A percentile compares a stretch with the other conserved stretches of the same genome.
Evolutionary conservation across 2,329 filamentous ascomycete genomes (phyloP).

Genomic region (Trichoderma semiorbis): DNA sequence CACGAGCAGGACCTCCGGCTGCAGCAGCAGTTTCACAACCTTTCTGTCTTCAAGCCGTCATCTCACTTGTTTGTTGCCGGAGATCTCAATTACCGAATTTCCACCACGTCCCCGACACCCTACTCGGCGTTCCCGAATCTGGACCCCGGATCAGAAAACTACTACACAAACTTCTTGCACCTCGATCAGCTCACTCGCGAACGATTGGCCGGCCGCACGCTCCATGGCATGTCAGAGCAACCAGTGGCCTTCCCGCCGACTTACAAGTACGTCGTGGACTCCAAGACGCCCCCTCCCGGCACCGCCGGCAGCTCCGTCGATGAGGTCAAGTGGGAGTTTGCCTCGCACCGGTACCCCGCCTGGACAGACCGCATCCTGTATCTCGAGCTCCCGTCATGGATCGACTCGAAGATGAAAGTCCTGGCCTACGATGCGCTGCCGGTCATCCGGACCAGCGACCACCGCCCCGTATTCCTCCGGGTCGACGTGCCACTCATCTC

Average conservation of each 20-base stretch:
- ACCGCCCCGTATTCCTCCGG: conserved; percentile 76
- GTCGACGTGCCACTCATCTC: conserved; percentile 60
- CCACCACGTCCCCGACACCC: conserved; percentile 58
- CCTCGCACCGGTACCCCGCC: conserved; percentile 77
- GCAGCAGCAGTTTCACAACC: conserved; percentile 49
- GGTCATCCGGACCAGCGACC: conserved; percentile 78
- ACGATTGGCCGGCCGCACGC: conserved; percentile 61
- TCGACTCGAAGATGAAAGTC: conserved; percentile 47
- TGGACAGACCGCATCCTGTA: conserved; percentile 94
- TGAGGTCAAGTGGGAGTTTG: conserved; percentile 65
- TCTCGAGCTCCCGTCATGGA: conserved; percentile 58
- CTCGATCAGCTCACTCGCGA: conserved; percentile 79
- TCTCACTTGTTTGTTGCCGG: conserved; percentile 83
- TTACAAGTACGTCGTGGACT: conserved; percentile 72
- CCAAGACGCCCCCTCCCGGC: conserved; percentile 21
- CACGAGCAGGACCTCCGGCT: conserved; percentile 34
- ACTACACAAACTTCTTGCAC: conserved; percentile 65
- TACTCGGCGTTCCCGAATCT: conserved; percentile 61
- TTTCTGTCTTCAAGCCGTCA: conserved; percentile 69
- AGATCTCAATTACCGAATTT: conserved; percentile 93
- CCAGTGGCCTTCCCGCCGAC: conserved; percentile 80
- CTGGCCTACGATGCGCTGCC: conserved; percentile 72
- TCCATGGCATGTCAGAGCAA: conserved; percentile 76
- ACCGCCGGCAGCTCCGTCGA: conserved; percentile 27
- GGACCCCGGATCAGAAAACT: conserved; percentile 51